These are phyloP conservation scores for Diaporthe sp. DNA, from an alignment of 2,329 filamentous ascomycete species.

Conservation along the genomic window DNA sequence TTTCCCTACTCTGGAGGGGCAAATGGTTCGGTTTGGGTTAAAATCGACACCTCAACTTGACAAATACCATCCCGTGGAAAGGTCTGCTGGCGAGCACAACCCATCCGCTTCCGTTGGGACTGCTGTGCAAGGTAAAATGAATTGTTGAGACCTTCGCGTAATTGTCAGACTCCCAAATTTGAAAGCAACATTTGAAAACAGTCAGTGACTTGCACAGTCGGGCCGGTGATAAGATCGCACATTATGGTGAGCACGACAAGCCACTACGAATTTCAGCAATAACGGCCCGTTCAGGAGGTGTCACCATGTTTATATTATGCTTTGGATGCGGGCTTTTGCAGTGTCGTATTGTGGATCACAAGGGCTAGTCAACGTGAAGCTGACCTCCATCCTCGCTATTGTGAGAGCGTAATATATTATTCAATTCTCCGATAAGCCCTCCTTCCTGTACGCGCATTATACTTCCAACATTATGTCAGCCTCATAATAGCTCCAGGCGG, in stretches of 20 bases:
- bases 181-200: too few relatives aligned
- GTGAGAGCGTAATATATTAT: neutral
- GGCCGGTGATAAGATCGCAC: conserved; percentile 6
- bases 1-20: neutral
- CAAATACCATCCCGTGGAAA: neutral
- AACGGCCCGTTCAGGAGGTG: too few relatives aligned
- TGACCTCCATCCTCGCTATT: neutral
- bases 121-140: neutral
- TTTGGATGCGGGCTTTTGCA: neutral
- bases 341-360: neutral
- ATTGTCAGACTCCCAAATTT: neutral
- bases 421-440: neutral
- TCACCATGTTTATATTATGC: neutral
- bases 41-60: neutral
- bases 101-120: neutral
- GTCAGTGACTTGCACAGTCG: neutral
- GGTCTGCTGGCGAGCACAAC: neutral
- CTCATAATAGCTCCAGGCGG: neutral
- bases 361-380: neutral
- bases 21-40: neutral
- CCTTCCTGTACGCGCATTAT: neutral
- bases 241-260: neutral
- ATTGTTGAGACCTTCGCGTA: neutral
- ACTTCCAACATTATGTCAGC: conserved; percentile 12
- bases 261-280: neutral